Percentiles rank a stretch among this genome's conserved stretches.
Evolutionary conservation across 345 rosid species (phyloP).

Genomic region (Gossypium sturtianum): DNA sequence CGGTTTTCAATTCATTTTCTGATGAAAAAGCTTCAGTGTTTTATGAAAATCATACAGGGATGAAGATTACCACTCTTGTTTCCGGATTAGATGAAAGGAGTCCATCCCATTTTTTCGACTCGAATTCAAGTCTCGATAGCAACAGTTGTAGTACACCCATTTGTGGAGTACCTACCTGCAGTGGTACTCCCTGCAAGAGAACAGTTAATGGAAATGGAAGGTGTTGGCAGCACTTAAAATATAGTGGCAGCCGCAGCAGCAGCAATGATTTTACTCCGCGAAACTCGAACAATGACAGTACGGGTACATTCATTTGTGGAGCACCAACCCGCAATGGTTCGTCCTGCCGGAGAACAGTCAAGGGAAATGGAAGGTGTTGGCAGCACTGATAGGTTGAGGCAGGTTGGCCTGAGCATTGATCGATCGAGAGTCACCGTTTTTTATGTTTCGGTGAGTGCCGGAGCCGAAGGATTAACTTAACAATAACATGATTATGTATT

Average conservation of each 20-base stretch:
- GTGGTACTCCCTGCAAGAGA: conserved; percentile 44
- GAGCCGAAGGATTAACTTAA: background rate
- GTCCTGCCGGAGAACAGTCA: conserved; percentile 35
- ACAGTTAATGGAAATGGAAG: conserved; percentile 34
- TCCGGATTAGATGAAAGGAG: conserved; percentile 13
- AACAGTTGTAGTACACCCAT: background rate
- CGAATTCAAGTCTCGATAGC: background rate
- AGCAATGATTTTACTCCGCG: background rate
- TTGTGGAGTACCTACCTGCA: conserved; percentile 47
- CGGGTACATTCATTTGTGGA: conserved; percentile 31
- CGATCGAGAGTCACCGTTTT: background rate
- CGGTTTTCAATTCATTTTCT: background rate
- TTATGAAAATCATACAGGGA: conserved; percentile 45
- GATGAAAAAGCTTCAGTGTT: conserved; percentile 2
- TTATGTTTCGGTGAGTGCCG: background rate
- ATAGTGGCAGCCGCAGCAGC: background rate
- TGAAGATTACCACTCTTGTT: conserved; percentile 36
- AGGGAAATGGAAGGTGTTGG: conserved; percentile 52
- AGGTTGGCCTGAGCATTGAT: background rate
- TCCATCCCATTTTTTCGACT: background rate
- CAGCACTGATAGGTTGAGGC: conserved; percentile 30
- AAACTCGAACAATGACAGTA: background rate
- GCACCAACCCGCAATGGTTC: conserved; percentile 41
- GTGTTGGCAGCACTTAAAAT: conserved; percentile 56
- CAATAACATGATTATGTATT: background rate